Percentiles rank a stretch among this genome's conserved stretches.
Conservation (phyloP, 2,329 filamentous ascomycete species). For the Byssochlamys sp. region DNA sequence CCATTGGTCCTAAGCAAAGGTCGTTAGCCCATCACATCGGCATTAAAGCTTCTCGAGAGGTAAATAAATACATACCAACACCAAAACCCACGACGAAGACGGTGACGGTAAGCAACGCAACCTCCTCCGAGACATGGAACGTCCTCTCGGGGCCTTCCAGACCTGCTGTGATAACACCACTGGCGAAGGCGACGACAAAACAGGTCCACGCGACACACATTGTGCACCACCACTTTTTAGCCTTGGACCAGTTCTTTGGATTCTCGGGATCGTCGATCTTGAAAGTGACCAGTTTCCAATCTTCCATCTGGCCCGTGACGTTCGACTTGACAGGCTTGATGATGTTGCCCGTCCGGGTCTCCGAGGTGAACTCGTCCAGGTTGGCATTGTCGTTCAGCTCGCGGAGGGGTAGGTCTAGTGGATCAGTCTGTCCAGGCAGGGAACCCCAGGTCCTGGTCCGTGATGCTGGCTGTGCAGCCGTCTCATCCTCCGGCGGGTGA, state of each 20-base stretch:
- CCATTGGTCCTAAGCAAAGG: slow-evolving; percentile 53
- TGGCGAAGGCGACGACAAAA: slow-evolving; percentile 63
- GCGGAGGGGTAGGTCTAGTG: slow-evolving; percentile 55
- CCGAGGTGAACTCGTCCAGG: slow-evolving; percentile 57
- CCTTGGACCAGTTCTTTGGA: slow-evolving; percentile 76
- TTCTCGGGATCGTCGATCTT: slow-evolving; percentile 62
- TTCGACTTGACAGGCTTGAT: slow-evolving; percentile 47
- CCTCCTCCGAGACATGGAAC: slow-evolving; percentile 62
- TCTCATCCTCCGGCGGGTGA: slow-evolving; percentile 1
- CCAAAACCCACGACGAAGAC: slow-evolving; percentile 77
- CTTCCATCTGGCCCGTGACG: slow-evolving; percentile 40
- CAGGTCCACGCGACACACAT: slow-evolving; percentile 72
- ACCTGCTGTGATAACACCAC: slow-evolving; percentile 69
- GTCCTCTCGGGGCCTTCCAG: slow-evolving; percentile 53
- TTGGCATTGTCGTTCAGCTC: slow-evolving; percentile 53
- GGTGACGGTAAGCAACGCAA: slow-evolving; percentile 61
- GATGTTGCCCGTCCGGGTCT: slow-evolving; percentile 55
- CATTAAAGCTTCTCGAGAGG: too few species aligned
- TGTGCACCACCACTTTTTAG: slow-evolving; percentile 71
- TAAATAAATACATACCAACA: slow-evolving; percentile 44
- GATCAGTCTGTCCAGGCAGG: slow-evolving; percentile 22
- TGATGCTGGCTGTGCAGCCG: slow-evolving; percentile 6
- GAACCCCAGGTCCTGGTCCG: slow-evolving; percentile 18
- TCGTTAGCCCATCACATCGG: background rate
- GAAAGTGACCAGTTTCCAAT: slow-evolving; percentile 62